These are phyloP conservation scores for Rhodotorula sp. DNA, from an alignment of 1,284 basidiomycete species.

Conservation along the genomic window DNA sequence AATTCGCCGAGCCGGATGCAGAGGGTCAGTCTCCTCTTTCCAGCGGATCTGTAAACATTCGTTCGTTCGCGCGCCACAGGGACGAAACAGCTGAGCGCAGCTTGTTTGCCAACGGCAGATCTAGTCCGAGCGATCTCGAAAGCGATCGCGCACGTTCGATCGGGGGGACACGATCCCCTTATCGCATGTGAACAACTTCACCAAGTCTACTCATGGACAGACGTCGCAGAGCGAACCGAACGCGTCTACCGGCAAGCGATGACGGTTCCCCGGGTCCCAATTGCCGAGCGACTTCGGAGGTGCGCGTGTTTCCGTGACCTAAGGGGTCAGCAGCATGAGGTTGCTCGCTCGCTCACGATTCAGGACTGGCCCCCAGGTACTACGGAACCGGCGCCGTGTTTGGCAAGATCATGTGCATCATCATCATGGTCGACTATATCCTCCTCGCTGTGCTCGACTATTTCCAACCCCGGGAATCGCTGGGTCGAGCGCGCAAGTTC, in stretches of 20 bases:
- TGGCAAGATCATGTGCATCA: constrained; percentile 53
- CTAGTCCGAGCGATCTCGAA: constrained; percentile 77
- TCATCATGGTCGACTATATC: constrained; percentile 52
- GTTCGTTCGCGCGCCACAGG: too few species aligned
- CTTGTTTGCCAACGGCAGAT: constrained; percentile 61
- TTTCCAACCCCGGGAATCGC: constrained; percentile 46
- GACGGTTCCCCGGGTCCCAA: constrained; percentile 59
- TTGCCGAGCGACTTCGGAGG: constrained; percentile 71
- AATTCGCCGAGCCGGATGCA: constrained; percentile 86
- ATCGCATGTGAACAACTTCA: constrained; percentile 74
- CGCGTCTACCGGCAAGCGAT: constrained; percentile 73
- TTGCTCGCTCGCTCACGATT: background rate
- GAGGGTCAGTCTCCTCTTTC: constrained; percentile 55
- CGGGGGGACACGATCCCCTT: constrained; percentile 70
- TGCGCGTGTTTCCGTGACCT: constrained; percentile 47
- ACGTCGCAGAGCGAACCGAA: constrained; percentile 78
- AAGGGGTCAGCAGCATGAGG: too few species aligned
- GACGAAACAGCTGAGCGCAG: too few species aligned
- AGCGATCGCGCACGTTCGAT: constrained; percentile 69
- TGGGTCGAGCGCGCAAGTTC: constrained; percentile 48
- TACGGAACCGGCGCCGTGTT: constrained; percentile 51
- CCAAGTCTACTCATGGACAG: constrained; percentile 82
- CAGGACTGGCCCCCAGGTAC: constrained; percentile 42
- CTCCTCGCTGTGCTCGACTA: constrained; percentile 49
- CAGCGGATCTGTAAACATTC: background rate